These are phyloP conservation scores for Fusarium pseudoanthophilum DNA, from an alignment of 2,329 filamentous ascomycete genomes.

Conservation along the genomic window DNA sequence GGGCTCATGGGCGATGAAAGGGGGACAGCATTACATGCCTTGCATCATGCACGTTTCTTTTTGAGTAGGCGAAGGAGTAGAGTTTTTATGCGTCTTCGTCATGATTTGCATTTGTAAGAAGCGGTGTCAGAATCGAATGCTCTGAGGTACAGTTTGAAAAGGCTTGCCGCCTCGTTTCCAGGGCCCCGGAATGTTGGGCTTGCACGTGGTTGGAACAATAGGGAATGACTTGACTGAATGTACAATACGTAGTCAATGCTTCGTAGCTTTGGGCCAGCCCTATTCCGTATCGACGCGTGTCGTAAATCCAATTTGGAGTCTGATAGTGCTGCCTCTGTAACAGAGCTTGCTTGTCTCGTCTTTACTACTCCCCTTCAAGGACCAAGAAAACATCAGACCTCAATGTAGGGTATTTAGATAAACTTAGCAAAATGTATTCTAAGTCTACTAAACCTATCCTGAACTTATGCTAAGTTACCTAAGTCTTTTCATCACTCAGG, in stretches of 20 bases:
- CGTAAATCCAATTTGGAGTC: neutral
- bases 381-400: neutral
- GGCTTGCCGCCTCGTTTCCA: neutral
- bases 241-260: neutral
- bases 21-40: slow-evolving; percentile 16
- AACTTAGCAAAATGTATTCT: neutral
- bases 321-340: neutral
- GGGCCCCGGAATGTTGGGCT: neutral
- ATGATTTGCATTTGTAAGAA: slow-evolving; percentile 16
- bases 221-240: neutral
- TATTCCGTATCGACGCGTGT: neutral
- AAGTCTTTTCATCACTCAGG: neutral
- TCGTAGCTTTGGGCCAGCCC: neutral
- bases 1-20: slow-evolving; percentile 36
- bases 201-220: slow-evolving; percentile 26
- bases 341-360: neutral
- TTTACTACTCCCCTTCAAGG: neutral
- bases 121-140: slow-evolving; percentile 24
- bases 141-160: neutral
- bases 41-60: slow-evolving; percentile 25
- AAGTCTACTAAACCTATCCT: neutral
- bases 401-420: neutral
- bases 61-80: slow-evolving; percentile 6
- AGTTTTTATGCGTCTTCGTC: slow-evolving; percentile 12
- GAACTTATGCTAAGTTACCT: neutral